Evolutionary conservation across 1,139 yeast species (phyloP).

Genomic region (Arxiozyma slooffiae): DNA sequence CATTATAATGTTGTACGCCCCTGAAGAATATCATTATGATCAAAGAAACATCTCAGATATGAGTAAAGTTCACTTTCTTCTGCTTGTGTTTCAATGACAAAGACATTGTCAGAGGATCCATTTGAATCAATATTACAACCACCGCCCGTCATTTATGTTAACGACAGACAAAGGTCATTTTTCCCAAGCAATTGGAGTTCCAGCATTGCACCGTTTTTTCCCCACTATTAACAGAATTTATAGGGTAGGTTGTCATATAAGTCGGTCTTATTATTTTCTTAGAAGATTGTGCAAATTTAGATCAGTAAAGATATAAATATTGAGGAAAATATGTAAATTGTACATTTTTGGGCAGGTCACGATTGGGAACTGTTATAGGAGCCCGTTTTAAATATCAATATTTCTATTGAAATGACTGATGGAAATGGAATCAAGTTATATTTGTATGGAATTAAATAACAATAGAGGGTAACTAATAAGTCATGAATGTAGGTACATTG

Average conservation of each 20-base stretch:
- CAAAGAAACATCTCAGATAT: slow-evolving; percentile 7
- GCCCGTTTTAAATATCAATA: slow-evolving; percentile 30
- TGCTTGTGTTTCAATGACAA: slow-evolving; percentile 18
- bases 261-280: slow-evolving; percentile 29
- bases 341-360: slow-evolving; percentile 30
- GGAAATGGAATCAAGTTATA: slow-evolving; percentile 32
- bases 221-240: slow-evolving; percentile 23
- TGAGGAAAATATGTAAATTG: slow-evolving; percentile 31
- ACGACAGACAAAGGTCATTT: slow-evolving; percentile 22
- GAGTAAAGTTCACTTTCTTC: slow-evolving; percentile 7
- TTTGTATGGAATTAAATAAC: slow-evolving; percentile 20
- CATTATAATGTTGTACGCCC: slow-evolving; percentile 30
- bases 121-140: slow-evolving; percentile 14
- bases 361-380: slow-evolving; percentile 32
- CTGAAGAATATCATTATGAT: slow-evolving; percentile 20
- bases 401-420: slow-evolving; percentile 31
- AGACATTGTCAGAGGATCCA: slow-evolving; percentile 22
- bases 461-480: too few relatives aligned
- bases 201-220: slow-evolving; percentile 25
- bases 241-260: slow-evolving; percentile 28
- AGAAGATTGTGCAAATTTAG: slow-evolving; percentile 24
- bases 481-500: too few relatives aligned
- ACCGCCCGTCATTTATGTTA: slow-evolving; percentile 25
- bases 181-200: slow-evolving; percentile 19
- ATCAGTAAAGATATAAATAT: slow-evolving; percentile 30